Percentiles rank a stretch among this genome's conserved stretches.
Evolutionary conservation across 1,139 yeast genomes (phyloP).

Genomic region (Nematodospora anomalae): DNA sequence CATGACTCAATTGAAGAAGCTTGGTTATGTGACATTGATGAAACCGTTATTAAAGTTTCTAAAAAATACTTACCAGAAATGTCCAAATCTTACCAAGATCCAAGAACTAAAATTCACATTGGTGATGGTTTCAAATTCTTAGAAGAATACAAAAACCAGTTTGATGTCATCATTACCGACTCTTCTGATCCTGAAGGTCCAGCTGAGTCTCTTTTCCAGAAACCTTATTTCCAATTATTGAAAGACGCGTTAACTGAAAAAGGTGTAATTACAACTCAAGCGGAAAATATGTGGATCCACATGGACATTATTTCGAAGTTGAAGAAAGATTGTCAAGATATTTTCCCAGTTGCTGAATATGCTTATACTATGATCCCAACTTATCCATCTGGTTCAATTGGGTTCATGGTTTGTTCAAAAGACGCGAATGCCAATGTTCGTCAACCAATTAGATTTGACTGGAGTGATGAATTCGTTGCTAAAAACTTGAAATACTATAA

Average conservation of each 20-base stretch:
- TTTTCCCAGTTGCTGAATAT: conserved; percentile 86
- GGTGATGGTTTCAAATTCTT: conserved; percentile 93
- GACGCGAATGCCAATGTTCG: conserved; percentile 61
- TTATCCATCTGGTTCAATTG: conserved; percentile 91
- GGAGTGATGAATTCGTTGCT: conserved; percentile 62
- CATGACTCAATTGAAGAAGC: conserved; percentile 83
- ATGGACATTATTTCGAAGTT: conserved; percentile 74
- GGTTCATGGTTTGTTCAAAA: conserved; percentile 90
- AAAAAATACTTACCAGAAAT: conserved; percentile 82
- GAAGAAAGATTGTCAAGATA: conserved; percentile 69
- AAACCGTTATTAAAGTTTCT: conserved; percentile 78
- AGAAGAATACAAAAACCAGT: conserved; percentile 65
- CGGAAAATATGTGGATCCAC: conserved; percentile 89
- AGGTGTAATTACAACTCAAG: conserved; percentile 91
- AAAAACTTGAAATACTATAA: conserved; percentile 77
- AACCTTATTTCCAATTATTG: conserved; percentile 79
- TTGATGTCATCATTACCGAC: conserved; percentile 90
- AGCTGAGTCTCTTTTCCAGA: conserved; percentile 84
- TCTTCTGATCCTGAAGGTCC: conserved; percentile 98
- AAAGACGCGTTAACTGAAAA: conserved; percentile 76
- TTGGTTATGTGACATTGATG: conserved; percentile 89
- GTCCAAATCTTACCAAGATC: conserved; percentile 77
- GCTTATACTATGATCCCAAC: conserved; percentile 90
- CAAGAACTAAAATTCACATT: conserved; percentile 78
- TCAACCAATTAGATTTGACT: conserved; percentile 63